Percentiles rank a stretch among this genome's conserved stretches.
phyloP scores from a whole-genome alignment of 495 filamentous ascomycete species.

The Pseudoneurospora amorphoporcata region DNA sequence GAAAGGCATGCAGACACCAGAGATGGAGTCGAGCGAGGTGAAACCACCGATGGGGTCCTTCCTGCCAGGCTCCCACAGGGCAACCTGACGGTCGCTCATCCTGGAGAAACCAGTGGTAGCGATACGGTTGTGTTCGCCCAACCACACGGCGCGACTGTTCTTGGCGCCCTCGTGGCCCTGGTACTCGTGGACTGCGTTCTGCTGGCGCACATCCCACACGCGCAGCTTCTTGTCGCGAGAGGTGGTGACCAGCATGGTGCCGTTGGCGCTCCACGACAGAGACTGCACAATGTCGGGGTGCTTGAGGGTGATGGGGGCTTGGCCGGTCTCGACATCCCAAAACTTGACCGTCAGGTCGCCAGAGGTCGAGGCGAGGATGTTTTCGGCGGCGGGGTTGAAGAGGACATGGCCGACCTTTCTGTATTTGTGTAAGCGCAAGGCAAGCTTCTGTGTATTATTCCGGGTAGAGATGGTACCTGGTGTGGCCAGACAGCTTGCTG shows the following conservation, averaged over 20 bases:
- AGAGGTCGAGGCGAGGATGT: conserved; percentile 88
- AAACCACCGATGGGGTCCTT: conserved; percentile 84
- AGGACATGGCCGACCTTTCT: conserved; percentile 95
- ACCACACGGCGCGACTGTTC: conserved; percentile 91
- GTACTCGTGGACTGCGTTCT: conserved; percentile 75
- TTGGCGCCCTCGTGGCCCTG: conserved; percentile 86
- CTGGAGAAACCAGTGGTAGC: conserved; percentile 94
- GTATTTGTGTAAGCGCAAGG: conserved; percentile 6
- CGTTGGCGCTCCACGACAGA: conserved; percentile 90
- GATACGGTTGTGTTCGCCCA: conserved; percentile 90
- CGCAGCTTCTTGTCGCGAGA: conserved; percentile 96
- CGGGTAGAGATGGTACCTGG: conserved; percentile 30
- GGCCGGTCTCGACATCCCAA: conserved; percentile 85
- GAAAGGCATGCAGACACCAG: conserved; percentile 98
- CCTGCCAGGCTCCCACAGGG: conserved; percentile 84
- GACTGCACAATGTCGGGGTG: conserved; percentile 89
- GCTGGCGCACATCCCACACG: conserved; percentile 92
- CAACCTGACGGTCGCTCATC: conserved; percentile 96
- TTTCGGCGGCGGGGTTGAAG: conserved; percentile 94
- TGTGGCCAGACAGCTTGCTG: conserved; percentile 67
- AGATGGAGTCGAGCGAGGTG: conserved; percentile 80
- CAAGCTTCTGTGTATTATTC: background rate
- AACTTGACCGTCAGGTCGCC: conserved; percentile 92
- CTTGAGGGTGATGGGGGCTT: conserved; percentile 60
- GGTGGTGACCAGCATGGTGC: conserved; percentile 80